These are phyloP conservation scores for Yarrowia bubula DNA, from an alignment of 805 yeast species.

Conservation along the genomic window DNA sequence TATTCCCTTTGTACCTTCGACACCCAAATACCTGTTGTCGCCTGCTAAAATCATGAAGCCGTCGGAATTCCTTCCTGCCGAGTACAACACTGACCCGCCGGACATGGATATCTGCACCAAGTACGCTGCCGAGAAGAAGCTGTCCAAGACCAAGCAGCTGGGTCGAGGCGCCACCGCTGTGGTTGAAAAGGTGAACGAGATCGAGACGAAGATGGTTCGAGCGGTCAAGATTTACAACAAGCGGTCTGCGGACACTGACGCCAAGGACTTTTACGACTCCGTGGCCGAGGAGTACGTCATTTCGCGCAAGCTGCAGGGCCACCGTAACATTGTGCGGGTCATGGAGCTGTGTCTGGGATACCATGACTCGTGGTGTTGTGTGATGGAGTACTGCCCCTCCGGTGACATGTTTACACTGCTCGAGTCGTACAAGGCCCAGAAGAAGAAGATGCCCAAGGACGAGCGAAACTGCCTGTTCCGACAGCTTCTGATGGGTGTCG, in stretches of 20 bases:
- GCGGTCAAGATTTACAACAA: constrained; percentile 87
- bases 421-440: constrained; percentile 77
- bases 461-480: constrained; percentile 92
- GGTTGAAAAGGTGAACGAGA: constrained; percentile 33
- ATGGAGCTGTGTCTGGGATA: constrained; percentile 52
- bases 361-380: constrained; percentile 39
- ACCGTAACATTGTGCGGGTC: constrained; percentile 73
- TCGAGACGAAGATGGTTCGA: constrained; percentile 43
- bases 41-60: constrained; percentile 19
- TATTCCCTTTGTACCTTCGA: constrained; percentile 15
- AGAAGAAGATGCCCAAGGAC: constrained; percentile 69
- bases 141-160: constrained; percentile 33
- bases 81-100: constrained; percentile 22
- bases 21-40: constrained; percentile 8
- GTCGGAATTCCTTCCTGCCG: constrained; percentile 17
- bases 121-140: constrained; percentile 31
- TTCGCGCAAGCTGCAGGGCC: constrained; percentile 66
- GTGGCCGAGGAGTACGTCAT: constrained; percentile 82
- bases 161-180: constrained; percentile 41
- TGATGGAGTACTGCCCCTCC: constrained; percentile 76
- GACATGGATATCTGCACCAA: constrained; percentile 28
- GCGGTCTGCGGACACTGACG: constrained; percentile 53
- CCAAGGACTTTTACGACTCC: constrained; percentile 57
- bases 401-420: constrained; percentile 81
- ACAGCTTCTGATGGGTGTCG: constrained; percentile 78